Conservation (phyloP, 805 yeast species). For the Wickerhamiella kurtzmanii region DNA sequence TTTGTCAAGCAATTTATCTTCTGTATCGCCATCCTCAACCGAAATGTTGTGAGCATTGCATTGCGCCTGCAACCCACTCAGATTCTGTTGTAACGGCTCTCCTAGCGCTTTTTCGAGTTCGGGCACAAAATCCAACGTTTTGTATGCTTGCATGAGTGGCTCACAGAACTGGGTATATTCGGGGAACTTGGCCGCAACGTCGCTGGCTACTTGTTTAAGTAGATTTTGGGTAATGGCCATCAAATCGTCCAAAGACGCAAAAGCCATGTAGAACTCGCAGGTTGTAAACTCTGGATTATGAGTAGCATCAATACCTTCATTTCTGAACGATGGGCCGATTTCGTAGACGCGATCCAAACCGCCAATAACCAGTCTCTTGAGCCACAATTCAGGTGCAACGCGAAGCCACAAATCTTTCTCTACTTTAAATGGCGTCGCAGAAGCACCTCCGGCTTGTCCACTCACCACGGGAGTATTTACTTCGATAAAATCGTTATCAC, state of each 20-base stretch:
- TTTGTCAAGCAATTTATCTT: conserved; percentile 50
- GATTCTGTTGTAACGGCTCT: conserved; percentile 31
- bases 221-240: conserved; percentile 51
- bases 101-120: conserved; percentile 47
- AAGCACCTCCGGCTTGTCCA: conserved; percentile 67
- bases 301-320: conserved; percentile 84
- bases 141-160: conserved; percentile 21
- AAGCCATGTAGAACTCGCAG: conserved; percentile 77
- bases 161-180: conserved; percentile 6
- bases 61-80: conserved; percentile 21
- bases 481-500: conserved; percentile 44
- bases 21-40: conserved; percentile 20
- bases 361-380: conserved; percentile 64
- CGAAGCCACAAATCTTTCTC: conserved; percentile 42
- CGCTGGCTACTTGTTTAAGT: conserved; percentile 30
- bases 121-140: conserved; percentile 49
- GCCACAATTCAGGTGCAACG: conserved; percentile 93
- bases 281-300: conserved; percentile 92
- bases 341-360: conserved; percentile 85
- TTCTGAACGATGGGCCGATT: conserved; percentile 70
- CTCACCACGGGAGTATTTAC: conserved; percentile 82
- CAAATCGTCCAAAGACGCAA: conserved; percentile 49
- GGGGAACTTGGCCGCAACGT: conserved; percentile 12
- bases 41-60: conserved; percentile 5
- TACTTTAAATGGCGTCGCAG: conserved; percentile 77